A percentile compares a stretch with the other conserved stretches of the same genome.
These are phyloP conservation scores for Mortierella hygrophila DNA, from an alignment of 192 early-diverging fungal species.

Conservation along the genomic window DNA sequence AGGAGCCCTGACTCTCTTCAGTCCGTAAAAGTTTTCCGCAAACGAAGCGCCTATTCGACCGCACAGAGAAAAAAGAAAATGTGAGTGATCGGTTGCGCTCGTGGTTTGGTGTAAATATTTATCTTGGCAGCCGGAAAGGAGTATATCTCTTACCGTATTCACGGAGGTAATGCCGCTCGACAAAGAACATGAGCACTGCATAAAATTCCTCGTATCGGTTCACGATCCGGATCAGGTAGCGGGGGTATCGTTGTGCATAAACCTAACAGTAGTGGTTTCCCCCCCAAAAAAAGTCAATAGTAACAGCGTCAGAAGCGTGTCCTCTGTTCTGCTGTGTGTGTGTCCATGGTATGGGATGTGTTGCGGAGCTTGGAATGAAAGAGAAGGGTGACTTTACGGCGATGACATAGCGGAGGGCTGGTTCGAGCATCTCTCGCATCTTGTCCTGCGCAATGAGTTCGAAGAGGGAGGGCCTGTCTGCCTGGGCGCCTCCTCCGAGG, in stretches of 20 bases:
- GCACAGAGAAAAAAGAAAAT: not conserved
- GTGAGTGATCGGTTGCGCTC: not conserved
- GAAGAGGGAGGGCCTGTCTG: slow-evolving; percentile 90
- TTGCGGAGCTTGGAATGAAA: slow-evolving; percentile 8
- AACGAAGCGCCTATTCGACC: slow-evolving; percentile 74
- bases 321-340: not conserved
- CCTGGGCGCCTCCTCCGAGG: slow-evolving; percentile 68
- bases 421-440: slow-evolving; percentile 85
- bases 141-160: slow-evolving; percentile 70
- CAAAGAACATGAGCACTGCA: slow-evolving; percentile 80
- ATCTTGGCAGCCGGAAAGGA: not conserved
- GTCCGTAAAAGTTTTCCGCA: slow-evolving; percentile 95
- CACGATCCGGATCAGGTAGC: slow-evolving; percentile 79
- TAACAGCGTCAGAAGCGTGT: not conserved
- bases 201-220: slow-evolving; percentile 89
- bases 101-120: not conserved
- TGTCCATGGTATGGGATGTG: not conserved
- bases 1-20: slow-evolving; percentile 76
- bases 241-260: slow-evolving; percentile 91
- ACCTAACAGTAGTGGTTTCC: slow-evolving; percentile 56
- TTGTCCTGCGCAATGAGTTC: slow-evolving; percentile 91
- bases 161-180: slow-evolving; percentile 89
- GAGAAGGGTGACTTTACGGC: slow-evolving; percentile 65
- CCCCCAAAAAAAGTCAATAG: slow-evolving; percentile 4
- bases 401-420: slow-evolving; percentile 86